phyloP scores from a whole-genome alignment of 345 rosid species.

The Alliaria petiolata region DNA sequence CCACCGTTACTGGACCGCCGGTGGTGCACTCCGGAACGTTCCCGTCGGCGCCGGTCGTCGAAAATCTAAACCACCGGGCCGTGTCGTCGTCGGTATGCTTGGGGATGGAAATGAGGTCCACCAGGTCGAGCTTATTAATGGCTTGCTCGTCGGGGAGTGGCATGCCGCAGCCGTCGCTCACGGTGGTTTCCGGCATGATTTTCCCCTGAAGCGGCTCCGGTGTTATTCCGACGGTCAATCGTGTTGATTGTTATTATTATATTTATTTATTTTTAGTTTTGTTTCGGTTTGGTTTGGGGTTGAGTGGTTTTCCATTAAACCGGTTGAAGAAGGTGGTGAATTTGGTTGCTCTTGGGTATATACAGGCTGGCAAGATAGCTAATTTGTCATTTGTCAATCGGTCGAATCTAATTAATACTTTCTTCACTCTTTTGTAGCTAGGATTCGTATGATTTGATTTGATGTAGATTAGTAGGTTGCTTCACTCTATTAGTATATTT shows the following conservation, averaged over 20 bases:
- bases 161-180: slow-evolving; percentile 29
- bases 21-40: slow-evolving; percentile 91
- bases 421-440: background rate
- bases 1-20: slow-evolving; percentile 96
- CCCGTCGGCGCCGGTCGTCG: slow-evolving; percentile 90
- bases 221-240: slow-evolving; percentile 42
- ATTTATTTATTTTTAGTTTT: background rate
- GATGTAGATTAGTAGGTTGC: too few species aligned
- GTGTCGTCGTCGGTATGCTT: slow-evolving; percentile 15
- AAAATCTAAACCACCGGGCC: slow-evolving; percentile 56
- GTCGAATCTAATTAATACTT: background rate
- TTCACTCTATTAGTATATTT: too few species aligned
- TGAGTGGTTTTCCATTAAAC: slow-evolving; percentile 12
- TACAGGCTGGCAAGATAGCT: slow-evolving; percentile 17
- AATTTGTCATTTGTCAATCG: slow-evolving; percentile 9
- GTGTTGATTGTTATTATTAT: slow-evolving; percentile 19
- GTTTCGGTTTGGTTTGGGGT: background rate
- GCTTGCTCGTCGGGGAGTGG: slow-evolving; percentile 51
- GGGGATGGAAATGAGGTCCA: slow-evolving; percentile 35
- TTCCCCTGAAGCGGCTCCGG: slow-evolving; percentile 53
- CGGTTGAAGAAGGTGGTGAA: slow-evolving; percentile 23
- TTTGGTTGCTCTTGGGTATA: slow-evolving; percentile 11
- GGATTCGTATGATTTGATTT: too few species aligned
- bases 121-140: slow-evolving; percentile 52
- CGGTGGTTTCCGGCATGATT: slow-evolving; percentile 46